Base-by-base conservation (phyloP, 768 basidiomycete species). In the Lactifluus subvellereus region DNA sequence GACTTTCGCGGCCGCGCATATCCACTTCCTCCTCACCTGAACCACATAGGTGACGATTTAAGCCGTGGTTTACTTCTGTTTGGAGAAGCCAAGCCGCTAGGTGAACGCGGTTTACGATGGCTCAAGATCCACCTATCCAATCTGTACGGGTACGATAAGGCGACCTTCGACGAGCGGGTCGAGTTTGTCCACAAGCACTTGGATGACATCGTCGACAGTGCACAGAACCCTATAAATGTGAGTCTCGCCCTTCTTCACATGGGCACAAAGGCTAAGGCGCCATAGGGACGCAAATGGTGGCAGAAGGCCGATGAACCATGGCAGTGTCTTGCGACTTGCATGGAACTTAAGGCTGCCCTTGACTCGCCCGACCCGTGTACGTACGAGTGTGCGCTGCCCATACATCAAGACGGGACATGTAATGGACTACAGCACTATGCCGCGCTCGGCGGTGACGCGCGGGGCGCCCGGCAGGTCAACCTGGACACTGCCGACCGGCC, bases 401-500 rank as follows among this genome's bases (percentile, higher is more conserved):
- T 98, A 6, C 97, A 99, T 72, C 96, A 98, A 74, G 97, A 99
- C 67, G 96, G 97, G 3, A 98, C 97, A 0, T 99, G 97, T 69
- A 99, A 99, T 69, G 97, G 96, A 32, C 79, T 99, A 66, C 97
- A 99, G 76, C 96, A 99, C 73, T 99, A 99, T 70, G 97, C 97
- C 6, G 97, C 97, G 0, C 84, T 99, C 4, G 97, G 97, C 49
- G 96, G 97, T 6, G 97, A 98, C 71, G 78, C 80, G 13, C 79
- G 82, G 38, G 97, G 97, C 61, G 97, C 97, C 1, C 77, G 79
- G 62, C 95, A 98, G 71, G 97, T 99, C 71, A 99, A 99, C 72
- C 79, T 99, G 55, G 82, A 83, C 42, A 86, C 85, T 9, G 85
- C 87, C 0, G 92, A 94, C 64, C 79, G 86, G 32, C 97, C 97